These are phyloP conservation scores for Xylariaceae sp. DNA, from an alignment of 2,329 filamentous ascomycete species.

Conservation along the genomic window DNA sequence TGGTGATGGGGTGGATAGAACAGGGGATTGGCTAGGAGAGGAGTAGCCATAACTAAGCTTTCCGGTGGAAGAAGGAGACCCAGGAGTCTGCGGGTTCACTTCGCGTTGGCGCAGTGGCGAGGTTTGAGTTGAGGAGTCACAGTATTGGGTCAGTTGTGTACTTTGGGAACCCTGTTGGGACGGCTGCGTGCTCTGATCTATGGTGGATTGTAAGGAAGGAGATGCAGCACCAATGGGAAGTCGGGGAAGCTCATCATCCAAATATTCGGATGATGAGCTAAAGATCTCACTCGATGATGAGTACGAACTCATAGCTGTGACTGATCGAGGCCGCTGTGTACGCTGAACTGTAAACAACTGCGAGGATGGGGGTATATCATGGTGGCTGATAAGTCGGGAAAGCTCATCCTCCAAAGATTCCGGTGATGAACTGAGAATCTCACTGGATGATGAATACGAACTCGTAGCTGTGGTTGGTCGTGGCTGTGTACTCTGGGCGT, in stretches of 20 bases:
- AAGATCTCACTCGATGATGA: slow-evolving; percentile 29
- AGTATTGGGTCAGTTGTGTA: slow-evolving; percentile 3
- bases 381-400: slow-evolving; percentile 9
- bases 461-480: slow-evolving; percentile 5
- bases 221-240: slow-evolving; percentile 25
- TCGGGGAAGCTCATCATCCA: slow-evolving; percentile 27
- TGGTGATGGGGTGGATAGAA: slow-evolving; percentile 4
- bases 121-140: slow-evolving; percentile 1
- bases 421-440: slow-evolving; percentile 11
- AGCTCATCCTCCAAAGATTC: slow-evolving; percentile 20
- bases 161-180: slow-evolving; percentile 16
- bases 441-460: slow-evolving; percentile 18
- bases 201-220: slow-evolving; percentile 27
- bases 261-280: slow-evolving; percentile 14
- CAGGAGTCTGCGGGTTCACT: neutral
- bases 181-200: slow-evolving; percentile 18
- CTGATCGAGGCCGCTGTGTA: slow-evolving; percentile 7
- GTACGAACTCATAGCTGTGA: slow-evolving; percentile 25
- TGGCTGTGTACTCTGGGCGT: slow-evolving; percentile 21
- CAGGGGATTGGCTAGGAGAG: slow-evolving; percentile 10
- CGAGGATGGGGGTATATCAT: slow-evolving; percentile 8
- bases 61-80: slow-evolving; percentile 9
- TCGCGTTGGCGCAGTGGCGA: slow-evolving; percentile 4
- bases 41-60: slow-evolving; percentile 10
- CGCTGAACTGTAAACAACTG: neutral